Evolutionary conservation across 148 eudicot genomes (phyloP), one percentile per base, ranked within the genome.

Genomic region (Vaccinium darrowii): DNA sequence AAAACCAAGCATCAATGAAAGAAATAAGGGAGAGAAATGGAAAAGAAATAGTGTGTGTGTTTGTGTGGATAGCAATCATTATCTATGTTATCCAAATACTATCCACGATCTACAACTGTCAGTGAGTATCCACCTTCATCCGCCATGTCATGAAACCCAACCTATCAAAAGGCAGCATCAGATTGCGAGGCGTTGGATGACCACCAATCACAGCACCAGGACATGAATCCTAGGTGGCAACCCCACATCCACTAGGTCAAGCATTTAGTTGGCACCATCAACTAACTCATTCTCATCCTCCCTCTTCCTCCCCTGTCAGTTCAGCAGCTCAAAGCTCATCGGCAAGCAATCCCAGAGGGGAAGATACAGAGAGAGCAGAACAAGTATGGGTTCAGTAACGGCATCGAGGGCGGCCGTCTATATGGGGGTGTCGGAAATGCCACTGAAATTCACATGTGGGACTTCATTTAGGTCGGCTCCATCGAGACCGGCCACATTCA

Each of bases 301-400:
- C 11, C 19, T 62, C 25, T 21, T 10, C 67, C 67, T 63, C 13
- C 12, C 13, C 11, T 52, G 56, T 53, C 56, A 53, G 2, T 13
- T 53, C 13, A 43, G 11, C 56, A 53, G 56, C 56, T 52, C 8
- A 52, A 52, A 8, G n/a, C 12, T 43, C 30, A 36, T 76, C 56
- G 14, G 47, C 43, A 5, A 73, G 76, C 49, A 27, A 75, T 10
- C 23, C 74, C 39, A 36, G 53, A 36, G 19, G 2, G 27, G 10
- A 13, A 27, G 8, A 19, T 7, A 30, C 49, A 13, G 25, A 53
- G 3, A 6, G 25, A 39, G 72, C 39, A 58, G 14, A 5, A 18
- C 7, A 71, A 27, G 74, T 5, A 95, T 94, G 97, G 98, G 95
- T 83, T 91, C 96, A 7, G 82, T 92, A 21, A 94, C 95, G 87